Percentiles rank a stretch among this genome's conserved stretches.
Evolutionary conservation across 2,329 filamentous ascomycete genomes (phyloP).

Genomic region (Aspergillus novoparasiticus): DNA sequence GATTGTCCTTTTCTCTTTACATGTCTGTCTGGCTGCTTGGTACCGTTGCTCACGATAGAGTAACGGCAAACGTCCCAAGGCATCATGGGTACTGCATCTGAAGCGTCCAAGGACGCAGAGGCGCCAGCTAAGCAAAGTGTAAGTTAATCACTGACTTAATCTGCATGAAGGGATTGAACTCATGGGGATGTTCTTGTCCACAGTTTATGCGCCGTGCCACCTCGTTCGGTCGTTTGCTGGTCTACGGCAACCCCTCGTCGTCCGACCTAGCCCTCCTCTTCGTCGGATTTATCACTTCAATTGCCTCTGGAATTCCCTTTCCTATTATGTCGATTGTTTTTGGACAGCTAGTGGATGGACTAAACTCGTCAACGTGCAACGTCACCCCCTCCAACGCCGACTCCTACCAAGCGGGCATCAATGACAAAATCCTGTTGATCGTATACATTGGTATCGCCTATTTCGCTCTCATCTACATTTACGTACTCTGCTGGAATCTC

Average conservation of each 20-base stretch:
- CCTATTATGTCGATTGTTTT: slow-evolving; percentile 44
- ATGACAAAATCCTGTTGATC: slow-evolving; percentile 62
- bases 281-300: slow-evolving; percentile 32
- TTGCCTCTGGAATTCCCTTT: slow-evolving; percentile 41
- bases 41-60: neutral
- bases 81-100: neutral
- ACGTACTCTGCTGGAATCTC: slow-evolving; percentile 66
- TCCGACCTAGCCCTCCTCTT: slow-evolving; percentile 29
- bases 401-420: slow-evolving; percentile 27
- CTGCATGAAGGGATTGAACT: neutral
- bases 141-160: neutral
- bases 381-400: slow-evolving; percentile 14
- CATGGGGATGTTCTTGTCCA: neutral
- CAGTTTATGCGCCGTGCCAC: neutral
- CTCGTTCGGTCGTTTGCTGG: slow-evolving; percentile 2
- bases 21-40: neutral
- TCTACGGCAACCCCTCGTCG: neutral
- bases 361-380: slow-evolving; percentile 36
- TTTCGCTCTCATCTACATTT: slow-evolving; percentile 65
- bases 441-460: slow-evolving; percentile 66
- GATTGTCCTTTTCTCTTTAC: neutral
- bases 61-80: neutral
- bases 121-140: neutral
- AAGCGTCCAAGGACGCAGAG: neutral
- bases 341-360: slow-evolving; percentile 42